These are phyloP conservation scores for Leptodontidium sp. DNA, from an alignment of 2,329 filamentous ascomycete species.

Conservation along the genomic window DNA sequence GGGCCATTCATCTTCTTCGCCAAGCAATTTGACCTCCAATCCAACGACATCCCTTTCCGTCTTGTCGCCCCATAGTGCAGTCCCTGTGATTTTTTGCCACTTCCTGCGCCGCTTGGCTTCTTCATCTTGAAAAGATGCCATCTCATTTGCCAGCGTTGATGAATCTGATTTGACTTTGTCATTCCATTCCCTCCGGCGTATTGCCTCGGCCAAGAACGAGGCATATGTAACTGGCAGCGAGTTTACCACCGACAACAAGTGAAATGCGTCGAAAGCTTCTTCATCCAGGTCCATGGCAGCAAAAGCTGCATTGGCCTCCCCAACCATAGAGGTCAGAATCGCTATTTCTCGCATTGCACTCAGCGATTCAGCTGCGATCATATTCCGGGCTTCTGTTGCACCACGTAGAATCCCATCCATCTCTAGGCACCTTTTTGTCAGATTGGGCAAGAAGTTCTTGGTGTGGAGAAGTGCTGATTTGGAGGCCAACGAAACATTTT, in stretches of 20 bases:
- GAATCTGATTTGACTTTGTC: constrained; percentile 92
- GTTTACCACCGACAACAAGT: constrained; percentile 80
- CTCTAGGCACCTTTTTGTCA: constrained; percentile 63
- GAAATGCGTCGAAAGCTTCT: constrained; percentile 81
- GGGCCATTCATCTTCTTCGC: constrained; percentile 84
- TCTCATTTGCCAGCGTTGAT: constrained; percentile 87
- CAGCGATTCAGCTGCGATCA: constrained; percentile 69
- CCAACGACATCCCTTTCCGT: constrained; percentile 75
- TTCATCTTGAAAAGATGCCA: constrained; percentile 91
- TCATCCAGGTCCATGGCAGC: constrained; percentile 74
- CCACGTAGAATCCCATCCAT: constrained; percentile 68
- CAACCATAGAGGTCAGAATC: constrained; percentile 77
- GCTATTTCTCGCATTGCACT: constrained; percentile 85
- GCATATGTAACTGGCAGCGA: constrained; percentile 90
- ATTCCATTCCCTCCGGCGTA: constrained; percentile 87
- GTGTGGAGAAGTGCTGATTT: constrained; percentile 71
- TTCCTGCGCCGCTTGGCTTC: constrained; percentile 87
- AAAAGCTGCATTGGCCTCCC: constrained; percentile 76
- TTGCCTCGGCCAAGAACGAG: constrained; percentile 84
- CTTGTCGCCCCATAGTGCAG: constrained; percentile 69
- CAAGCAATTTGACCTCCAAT: constrained; percentile 85
- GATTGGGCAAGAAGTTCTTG: constrained; percentile 65
- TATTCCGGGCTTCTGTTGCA: constrained; percentile 72
- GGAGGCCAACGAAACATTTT: constrained; percentile 68
- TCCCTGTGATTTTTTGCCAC: constrained; percentile 88